Evolutionary conservation across 257 asterid species (phyloP).

Genomic region (Anisodus tanguticus): DNA sequence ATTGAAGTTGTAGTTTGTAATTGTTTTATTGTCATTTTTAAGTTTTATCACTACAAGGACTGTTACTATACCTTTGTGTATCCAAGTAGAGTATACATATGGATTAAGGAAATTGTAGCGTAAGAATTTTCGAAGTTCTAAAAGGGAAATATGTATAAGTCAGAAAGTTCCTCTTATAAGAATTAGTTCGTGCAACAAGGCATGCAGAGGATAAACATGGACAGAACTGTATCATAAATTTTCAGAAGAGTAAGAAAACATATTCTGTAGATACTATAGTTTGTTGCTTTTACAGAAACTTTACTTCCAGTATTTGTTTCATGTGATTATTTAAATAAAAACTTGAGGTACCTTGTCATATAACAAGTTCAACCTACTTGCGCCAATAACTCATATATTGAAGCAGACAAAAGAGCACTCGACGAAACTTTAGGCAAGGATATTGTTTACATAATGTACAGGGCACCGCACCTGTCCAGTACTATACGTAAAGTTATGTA

Average conservation of each 20-base stretch:
- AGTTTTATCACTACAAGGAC: too few species aligned
- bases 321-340: not conserved
- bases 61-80: not conserved
- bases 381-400: not conserved
- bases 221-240: too few species aligned
- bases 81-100: too few species aligned
- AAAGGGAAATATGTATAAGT: not conserved
- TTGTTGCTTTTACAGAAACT: not conserved
- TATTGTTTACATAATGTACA: slow-evolving; percentile 10
- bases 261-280: not conserved
- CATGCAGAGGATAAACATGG: not conserved
- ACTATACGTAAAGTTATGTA: not conserved
- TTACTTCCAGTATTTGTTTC: not conserved
- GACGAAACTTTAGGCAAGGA: not conserved
- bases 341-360: not conserved
- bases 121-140: not conserved
- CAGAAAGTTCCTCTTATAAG: not conserved
- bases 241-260: not conserved
- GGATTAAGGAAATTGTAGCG: not conserved
- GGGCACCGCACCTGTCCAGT: not conserved
- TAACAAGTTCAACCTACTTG: not conserved
- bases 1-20: not conserved
- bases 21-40: not conserved
- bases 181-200: too few species aligned
- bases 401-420: not conserved